Conservation (phyloP, 2,329 filamentous ascomycete genomes). For the Dactylellina haptotyla region DNA sequence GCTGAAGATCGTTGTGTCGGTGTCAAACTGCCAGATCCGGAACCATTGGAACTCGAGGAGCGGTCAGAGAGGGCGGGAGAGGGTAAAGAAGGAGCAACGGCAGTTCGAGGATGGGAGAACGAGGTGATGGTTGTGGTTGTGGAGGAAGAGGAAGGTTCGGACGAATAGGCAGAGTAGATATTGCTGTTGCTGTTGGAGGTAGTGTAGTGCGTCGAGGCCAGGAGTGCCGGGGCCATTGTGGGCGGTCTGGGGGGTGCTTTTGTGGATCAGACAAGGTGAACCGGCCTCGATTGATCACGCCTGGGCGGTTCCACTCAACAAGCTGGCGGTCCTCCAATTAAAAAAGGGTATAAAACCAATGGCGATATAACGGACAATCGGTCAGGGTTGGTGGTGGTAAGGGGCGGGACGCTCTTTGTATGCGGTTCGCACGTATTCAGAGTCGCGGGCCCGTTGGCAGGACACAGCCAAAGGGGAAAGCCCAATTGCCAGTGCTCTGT, state of each 20-base stretch:
- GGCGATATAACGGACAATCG: slow-evolving; percentile 20
- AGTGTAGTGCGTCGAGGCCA: slow-evolving; percentile 48
- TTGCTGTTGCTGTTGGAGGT: slow-evolving; percentile 24
- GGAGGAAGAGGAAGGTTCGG: too few relatives aligned
- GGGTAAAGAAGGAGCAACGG: slow-evolving; percentile 41
- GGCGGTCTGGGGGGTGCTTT: slow-evolving; percentile 5
- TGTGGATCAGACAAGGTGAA: slow-evolving; percentile 23
- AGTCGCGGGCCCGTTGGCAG: too few relatives aligned
- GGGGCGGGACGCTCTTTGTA: slow-evolving; percentile 25
- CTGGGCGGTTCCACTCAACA: slow-evolving; percentile 44
- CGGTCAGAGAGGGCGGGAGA: slow-evolving; percentile 49
- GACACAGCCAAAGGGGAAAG: too few relatives aligned
- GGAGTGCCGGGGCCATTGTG: slow-evolving; percentile 52
- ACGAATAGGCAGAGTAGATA: slow-evolving; percentile 44
- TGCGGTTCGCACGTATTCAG: too few relatives aligned
- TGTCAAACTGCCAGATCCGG: slow-evolving; percentile 45
- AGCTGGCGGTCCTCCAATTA: slow-evolving; percentile 49
- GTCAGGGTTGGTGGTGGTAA: slow-evolving; percentile 21
- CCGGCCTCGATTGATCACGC: slow-evolving; percentile 40
- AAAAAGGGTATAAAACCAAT: slow-evolving; percentile 30
- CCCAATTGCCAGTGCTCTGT: slow-evolving; percentile 34
- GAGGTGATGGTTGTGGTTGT: slow-evolving; percentile 22
- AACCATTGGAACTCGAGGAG: slow-evolving; percentile 51
- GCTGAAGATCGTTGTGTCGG: slow-evolving; percentile 36
- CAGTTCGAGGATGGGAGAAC: slow-evolving; percentile 41